Conservation (phyloP, 257 asterid species). For the Verbascum thapsus region DNA sequence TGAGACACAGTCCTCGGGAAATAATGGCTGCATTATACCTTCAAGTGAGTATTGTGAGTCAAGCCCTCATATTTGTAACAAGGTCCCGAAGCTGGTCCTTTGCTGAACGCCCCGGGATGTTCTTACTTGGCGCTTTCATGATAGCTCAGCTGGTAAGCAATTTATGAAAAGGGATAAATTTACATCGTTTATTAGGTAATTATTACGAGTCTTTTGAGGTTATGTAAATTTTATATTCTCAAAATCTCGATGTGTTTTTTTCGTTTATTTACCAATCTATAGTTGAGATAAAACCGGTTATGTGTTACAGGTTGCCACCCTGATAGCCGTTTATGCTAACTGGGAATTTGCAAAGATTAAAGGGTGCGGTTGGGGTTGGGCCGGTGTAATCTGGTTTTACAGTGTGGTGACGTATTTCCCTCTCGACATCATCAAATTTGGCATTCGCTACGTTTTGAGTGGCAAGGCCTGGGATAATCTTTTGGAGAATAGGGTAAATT, state of each 20-base stretch:
- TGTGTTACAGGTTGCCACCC: constrained; percentile 65
- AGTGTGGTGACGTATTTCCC: constrained; percentile 70
- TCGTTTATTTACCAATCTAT: no score
- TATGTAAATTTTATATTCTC: no score
- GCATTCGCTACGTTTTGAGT: constrained; percentile 74
- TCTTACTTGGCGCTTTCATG: constrained; percentile 64
- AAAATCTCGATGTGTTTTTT: no score
- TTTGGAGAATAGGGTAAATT: constrained; percentile 74
- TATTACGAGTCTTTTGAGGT: no score
- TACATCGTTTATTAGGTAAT: no score
- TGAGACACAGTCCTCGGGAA: constrained; percentile 53
- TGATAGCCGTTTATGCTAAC: constrained; percentile 84
- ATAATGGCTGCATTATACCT: constrained; percentile 84
- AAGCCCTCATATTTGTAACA: constrained; percentile 89
- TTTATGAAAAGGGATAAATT: neutral
- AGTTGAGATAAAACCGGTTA: neutral
- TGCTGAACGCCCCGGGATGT: constrained; percentile 78
- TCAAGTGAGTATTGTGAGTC: constrained; percentile 93
- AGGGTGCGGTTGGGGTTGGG: constrained; percentile 99
- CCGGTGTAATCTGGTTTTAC: constrained; percentile 87
- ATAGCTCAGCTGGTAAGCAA: constrained; percentile 80
- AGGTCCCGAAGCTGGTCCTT: constrained; percentile 97
- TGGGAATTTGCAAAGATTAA: constrained; percentile 84
- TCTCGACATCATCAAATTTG: constrained; percentile 76
- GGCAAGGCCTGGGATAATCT: constrained; percentile 91